Percentiles rank a stretch among this genome's conserved stretches.
These are phyloP conservation scores for Claviceps spartinae DNA, from an alignment of 2,329 filamentous ascomycete genomes.

Conservation along the genomic window DNA sequence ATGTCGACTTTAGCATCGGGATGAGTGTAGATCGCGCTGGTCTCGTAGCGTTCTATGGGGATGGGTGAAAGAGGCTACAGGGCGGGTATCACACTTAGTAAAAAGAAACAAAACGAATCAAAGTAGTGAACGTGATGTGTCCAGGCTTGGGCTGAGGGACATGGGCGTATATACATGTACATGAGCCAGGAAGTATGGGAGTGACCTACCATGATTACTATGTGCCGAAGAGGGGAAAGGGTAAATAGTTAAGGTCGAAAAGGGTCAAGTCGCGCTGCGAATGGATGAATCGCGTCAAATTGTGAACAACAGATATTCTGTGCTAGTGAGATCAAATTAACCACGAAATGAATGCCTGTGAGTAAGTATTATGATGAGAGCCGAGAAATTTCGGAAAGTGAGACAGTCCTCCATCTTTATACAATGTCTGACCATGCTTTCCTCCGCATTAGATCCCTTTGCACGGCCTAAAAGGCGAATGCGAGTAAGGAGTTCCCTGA, in stretches of 20 bases:
- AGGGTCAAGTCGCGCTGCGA: not conserved
- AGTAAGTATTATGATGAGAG: not conserved
- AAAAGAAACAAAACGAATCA: not conserved
- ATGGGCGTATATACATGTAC: not conserved
- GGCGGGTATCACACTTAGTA: not conserved
- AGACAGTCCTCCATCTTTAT: slow-evolving; percentile 1
- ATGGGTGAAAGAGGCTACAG: not conserved
- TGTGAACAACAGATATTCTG: not conserved
- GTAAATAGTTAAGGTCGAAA: not conserved
- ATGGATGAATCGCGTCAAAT: not conserved
- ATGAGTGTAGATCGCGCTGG: slow-evolving; percentile 45
- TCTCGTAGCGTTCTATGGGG: slow-evolving; percentile 34
- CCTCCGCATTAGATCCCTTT: not conserved
- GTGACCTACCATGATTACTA: slow-evolving; percentile 1
- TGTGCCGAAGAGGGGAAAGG: not conserved
- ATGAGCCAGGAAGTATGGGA: not conserved
- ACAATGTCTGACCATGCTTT: not conserved
- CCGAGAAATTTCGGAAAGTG: not conserved
- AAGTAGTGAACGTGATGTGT: no score
- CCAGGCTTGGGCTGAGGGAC: not conserved
- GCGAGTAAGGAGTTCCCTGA: not conserved
- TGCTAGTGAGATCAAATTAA: not conserved
- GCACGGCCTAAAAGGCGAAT: not conserved
- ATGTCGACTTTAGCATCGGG: slow-evolving; percentile 49
- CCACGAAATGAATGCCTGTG: not conserved